phyloP scores from a whole-genome alignment of 164 flowering plant genomes.

The Nelumbo lutea region DNA sequence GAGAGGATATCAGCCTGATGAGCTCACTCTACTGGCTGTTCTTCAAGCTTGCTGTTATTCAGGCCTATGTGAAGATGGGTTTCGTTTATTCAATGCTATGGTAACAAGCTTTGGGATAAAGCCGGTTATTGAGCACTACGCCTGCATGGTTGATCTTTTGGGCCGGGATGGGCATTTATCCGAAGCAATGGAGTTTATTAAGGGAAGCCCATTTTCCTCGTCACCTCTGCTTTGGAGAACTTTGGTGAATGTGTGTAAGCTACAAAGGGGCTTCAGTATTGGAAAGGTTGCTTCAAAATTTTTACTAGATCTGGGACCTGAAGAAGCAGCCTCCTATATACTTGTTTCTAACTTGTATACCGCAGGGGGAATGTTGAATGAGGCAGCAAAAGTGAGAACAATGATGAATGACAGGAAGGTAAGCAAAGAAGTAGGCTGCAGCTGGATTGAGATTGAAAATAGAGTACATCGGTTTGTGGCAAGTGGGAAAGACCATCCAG shows the following conservation, averaged over 20 bases:
- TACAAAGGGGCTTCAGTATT: conserved; percentile 18
- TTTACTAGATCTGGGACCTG: conserved; percentile 12
- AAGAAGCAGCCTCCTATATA: conserved; percentile 13
- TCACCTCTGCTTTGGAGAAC: conserved; percentile 23
- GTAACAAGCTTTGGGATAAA: conserved; percentile 10
- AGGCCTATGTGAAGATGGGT: conserved; percentile 27
- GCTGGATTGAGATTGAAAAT: conserved; percentile 24
- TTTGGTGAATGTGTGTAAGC: conserved; percentile 21
- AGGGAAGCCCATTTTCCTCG: conserved; percentile 16
- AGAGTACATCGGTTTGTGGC: conserved; percentile 26
- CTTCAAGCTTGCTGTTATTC: conserved; percentile 37
- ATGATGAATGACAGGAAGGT: conserved; percentile 25
- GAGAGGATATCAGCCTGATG: conserved; percentile 21
- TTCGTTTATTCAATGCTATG: conserved; percentile 20
- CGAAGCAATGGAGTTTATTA: conserved; percentile 28
- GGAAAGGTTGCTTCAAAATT: conserved; percentile 15
- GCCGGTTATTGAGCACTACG: conserved; percentile 11
- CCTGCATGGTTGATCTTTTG: conserved; percentile 17
- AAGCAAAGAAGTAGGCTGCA: conserved; percentile 30
- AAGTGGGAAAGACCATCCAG: conserved; percentile 17
- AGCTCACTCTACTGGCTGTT: conserved; percentile 22
- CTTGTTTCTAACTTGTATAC: conserved; percentile 16
- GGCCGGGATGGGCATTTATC: conserved; percentile 20
- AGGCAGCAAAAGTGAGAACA: conserved; percentile 29
- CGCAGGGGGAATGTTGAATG: conserved; percentile 19